Evolutionary conservation across 495 filamentous ascomycete genomes (phyloP).

Genomic region (Cetradonia linearis): DNA sequence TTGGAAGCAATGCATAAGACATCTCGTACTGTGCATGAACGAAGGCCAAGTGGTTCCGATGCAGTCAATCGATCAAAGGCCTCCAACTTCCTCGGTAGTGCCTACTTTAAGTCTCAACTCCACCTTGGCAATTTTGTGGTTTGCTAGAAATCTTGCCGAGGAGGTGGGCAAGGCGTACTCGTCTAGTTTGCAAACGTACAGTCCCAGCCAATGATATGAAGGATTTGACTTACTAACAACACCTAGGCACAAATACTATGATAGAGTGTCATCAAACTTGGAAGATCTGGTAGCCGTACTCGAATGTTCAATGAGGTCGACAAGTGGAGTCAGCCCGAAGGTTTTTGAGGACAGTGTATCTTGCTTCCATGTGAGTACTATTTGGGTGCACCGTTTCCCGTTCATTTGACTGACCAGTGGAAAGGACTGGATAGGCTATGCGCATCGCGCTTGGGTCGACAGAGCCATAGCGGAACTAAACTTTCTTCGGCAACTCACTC

Average conservation of each 20-base stretch:
- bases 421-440: slow-evolving; percentile 60
- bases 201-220: slow-evolving; percentile 7
- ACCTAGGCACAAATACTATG: slow-evolving; percentile 39
- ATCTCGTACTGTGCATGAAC: slow-evolving; percentile 55
- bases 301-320: slow-evolving; percentile 33
- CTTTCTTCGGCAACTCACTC: slow-evolving; percentile 45
- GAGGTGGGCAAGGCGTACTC: slow-evolving; percentile 60
- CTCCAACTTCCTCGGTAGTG: slow-evolving; percentile 44
- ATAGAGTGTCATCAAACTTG: slow-evolving; percentile 40
- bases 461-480: slow-evolving; percentile 39
- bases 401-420: background rate
- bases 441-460: slow-evolving; percentile 47
- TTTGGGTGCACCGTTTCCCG: background rate
- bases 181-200: slow-evolving; percentile 46
- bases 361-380: slow-evolving; percentile 47
- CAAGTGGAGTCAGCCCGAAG: slow-evolving; percentile 20
- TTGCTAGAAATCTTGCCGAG: slow-evolving; percentile 62
- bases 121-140: slow-evolving; percentile 56
- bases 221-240: slow-evolving; percentile 11
- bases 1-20: slow-evolving; percentile 60
- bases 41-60: slow-evolving; percentile 38
- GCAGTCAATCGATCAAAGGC: slow-evolving; percentile 40
- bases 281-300: slow-evolving; percentile 42
- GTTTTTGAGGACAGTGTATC: slow-evolving; percentile 42
- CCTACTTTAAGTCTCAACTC: slow-evolving; percentile 43